Evolutionary conservation across 2,329 filamentous ascomycete species (phyloP), one percentile per base, ranked within the genome.

Genomic region (Colletotrichum sp.): DNA sequence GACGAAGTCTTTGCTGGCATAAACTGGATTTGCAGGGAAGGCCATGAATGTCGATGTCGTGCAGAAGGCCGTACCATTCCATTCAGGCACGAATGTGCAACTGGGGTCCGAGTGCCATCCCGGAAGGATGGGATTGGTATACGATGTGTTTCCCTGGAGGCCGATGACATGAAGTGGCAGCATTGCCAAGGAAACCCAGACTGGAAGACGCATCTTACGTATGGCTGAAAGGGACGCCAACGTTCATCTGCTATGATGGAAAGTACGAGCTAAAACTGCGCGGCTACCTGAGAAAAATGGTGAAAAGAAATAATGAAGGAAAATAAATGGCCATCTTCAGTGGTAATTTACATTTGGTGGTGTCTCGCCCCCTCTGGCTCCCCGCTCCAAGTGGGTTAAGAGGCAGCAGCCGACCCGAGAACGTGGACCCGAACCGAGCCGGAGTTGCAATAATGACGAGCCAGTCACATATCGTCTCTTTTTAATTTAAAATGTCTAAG

Each of bases 11-110:
- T 84, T 85, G 16, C 86, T 89, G 3, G 88, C 88, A 78, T 90
- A 87, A 21, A 91, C 85, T 0, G 89, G 89, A 15, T 90, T 81
- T 1, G 88, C 89, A 0, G 89, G 89, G 77, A 90, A 90, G 1
- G 85, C 82, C 68, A 88, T 86, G 79, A 90, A 91, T 1, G 87
- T 89, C 1, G 89, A 90, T 0, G 87, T 88, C 3, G 85, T 87
- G 77, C 88, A 89, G 79, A 88, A 89, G 78, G 89, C 89, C 16
- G 85, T 88, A 24, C 85, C 83, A 32, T 87, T 80, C 32, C 62
- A 49, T 16, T 71, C 62, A 9, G 69, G n/a, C 52, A 87, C 80
- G 68, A 84, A 83, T 12, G 85, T 83, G 68, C 87, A 88, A 6
- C 84, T 86, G 1, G 88, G 88, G 77, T 90, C 88, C 0, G 88